Conservation (phyloP, 805 yeast genomes). For the Metschnikowia dekortorum region DNA sequence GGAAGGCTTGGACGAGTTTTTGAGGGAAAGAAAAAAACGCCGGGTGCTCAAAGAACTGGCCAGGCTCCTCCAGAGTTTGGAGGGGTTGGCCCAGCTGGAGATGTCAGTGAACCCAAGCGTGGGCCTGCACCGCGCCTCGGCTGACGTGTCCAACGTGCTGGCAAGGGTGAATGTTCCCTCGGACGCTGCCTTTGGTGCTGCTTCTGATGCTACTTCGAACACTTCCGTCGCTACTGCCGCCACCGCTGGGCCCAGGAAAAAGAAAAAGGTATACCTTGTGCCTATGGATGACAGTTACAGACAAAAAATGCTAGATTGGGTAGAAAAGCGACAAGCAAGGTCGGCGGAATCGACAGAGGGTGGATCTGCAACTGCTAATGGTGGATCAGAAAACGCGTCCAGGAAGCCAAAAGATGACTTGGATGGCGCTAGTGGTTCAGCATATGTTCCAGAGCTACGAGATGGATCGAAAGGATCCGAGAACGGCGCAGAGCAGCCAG, state of each 20-base stretch:
- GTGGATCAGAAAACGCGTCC: no score
- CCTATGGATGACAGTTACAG: slow-evolving; percentile 11
- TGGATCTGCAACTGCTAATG: no score
- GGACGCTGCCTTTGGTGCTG: no score
- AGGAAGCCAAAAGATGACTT: no score
- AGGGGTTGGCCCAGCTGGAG: not conserved
- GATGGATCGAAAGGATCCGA: no score
- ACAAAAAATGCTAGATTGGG: slow-evolving; percentile 1
- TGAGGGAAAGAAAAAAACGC: not conserved
- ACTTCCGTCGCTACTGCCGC: no score
- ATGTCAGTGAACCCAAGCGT: not conserved
- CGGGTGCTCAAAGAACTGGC: not conserved
- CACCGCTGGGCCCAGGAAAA: not conserved
- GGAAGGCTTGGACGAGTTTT: not conserved
- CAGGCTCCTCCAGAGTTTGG: not conserved
- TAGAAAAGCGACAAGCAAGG: not conserved
- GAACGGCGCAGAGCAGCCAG: no score
- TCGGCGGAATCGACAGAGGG: no score
- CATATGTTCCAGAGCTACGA: no score
- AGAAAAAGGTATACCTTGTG: slow-evolving; percentile 4
- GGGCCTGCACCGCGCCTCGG: not conserved
- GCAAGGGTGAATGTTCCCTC: not conserved
- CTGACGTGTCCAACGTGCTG: not conserved
- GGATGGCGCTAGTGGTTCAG: no score
- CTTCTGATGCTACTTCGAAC: no score